These are phyloP conservation scores for Penicillium expansum DNA, from an alignment of 2,329 filamentous ascomycete genomes.

Conservation along the genomic window DNA sequence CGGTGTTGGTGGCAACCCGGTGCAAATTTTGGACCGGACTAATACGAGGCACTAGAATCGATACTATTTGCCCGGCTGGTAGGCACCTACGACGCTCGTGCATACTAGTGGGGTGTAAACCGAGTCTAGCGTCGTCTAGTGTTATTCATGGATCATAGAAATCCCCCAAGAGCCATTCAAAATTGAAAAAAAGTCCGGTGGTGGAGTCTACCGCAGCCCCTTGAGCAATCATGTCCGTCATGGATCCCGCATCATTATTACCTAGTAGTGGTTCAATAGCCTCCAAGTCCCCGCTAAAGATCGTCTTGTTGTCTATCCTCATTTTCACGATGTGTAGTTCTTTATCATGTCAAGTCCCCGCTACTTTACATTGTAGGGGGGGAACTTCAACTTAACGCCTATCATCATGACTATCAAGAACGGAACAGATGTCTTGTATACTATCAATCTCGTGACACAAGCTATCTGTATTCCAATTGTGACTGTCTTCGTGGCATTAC, in stretches of 20 bases:
- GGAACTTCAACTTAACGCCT: not conserved
- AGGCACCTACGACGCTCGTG: not conserved
- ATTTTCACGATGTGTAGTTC: slow-evolving; percentile 2
- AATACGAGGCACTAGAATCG: slow-evolving; percentile 9
- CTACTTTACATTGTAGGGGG: not conserved
- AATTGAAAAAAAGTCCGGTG: not conserved
- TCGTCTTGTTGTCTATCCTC: not conserved
- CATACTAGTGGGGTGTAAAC: slow-evolving; percentile 5
- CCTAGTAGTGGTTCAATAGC: slow-evolving; percentile 2
- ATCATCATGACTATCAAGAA: slow-evolving; percentile 22
- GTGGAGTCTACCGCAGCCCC: slow-evolving; percentile 2
- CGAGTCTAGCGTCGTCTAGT: not conserved
- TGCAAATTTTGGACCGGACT: not conserved
- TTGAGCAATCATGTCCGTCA: slow-evolving; percentile 3
- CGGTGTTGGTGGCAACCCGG: slow-evolving; percentile 4
- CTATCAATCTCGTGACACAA: slow-evolving; percentile 37
- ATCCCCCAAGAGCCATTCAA: slow-evolving; percentile 4
- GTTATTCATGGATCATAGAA: slow-evolving; percentile 3
- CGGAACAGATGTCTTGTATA: slow-evolving; percentile 30
- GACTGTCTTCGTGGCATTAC: slow-evolving; percentile 31
- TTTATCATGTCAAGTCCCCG: not conserved
- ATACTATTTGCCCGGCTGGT: not conserved
- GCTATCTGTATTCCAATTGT: slow-evolving; percentile 37
- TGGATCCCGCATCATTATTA: not conserved
- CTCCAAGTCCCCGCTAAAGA: not conserved